These are phyloP conservation scores for Amaranthus palmeri DNA, from an alignment of 148 eudicot species.

Conservation along the genomic window DNA sequence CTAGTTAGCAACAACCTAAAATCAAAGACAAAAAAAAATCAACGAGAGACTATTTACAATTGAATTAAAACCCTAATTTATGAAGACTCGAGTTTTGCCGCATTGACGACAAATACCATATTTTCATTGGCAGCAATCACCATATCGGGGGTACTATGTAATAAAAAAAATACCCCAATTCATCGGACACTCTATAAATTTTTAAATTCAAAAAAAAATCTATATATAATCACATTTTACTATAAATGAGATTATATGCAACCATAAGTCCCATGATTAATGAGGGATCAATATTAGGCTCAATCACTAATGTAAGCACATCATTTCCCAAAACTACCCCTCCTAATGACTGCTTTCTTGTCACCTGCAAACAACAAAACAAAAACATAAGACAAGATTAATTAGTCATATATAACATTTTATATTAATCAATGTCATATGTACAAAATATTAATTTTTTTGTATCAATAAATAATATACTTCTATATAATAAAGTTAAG, in stretches of 20 bases:
- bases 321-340: conserved; percentile 47
- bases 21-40: not conserved
- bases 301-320: conserved; percentile 34
- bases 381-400: not conserved
- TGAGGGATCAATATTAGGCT: conserved; percentile 33
- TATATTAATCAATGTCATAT: not conserved
- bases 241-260: conserved; percentile 29
- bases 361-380: conserved; percentile 25
- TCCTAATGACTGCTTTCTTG: conserved; percentile 29
- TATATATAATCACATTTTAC: conserved; percentile 26
- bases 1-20: not conserved
- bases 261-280: conserved; percentile 39
- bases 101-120: no score
- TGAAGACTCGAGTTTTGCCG: no score
- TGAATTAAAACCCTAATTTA: conserved; percentile 13
- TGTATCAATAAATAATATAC: no score
- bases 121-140: no score
- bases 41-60: conserved; percentile 16
- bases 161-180: no score
- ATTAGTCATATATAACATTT: no score
- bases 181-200: conserved; percentile 5
- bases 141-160: no score
- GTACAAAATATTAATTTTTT: not conserved
- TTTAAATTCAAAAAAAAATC: not conserved
- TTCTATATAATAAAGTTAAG: no score